Evolutionary conservation across 768 basidiomycete species (phyloP), one percentile per base, ranked within the genome.

Genomic region (Leccinum olivaceopallidum): DNA sequence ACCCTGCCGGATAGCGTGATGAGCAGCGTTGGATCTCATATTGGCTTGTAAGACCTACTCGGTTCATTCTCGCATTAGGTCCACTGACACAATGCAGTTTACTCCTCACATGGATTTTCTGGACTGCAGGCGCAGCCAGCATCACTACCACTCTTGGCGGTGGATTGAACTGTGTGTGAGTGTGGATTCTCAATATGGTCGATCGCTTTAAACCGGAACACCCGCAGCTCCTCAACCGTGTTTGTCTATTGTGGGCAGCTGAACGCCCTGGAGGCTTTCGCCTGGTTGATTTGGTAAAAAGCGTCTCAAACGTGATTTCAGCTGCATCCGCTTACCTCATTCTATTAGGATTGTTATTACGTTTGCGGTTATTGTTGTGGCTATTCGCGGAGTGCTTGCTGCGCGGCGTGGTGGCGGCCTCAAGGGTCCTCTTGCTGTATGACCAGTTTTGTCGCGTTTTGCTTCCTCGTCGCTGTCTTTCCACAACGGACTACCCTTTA

Each of bases 201-300:
- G 44, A 42, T 36, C 18, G 20, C 39, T 44, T 57, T 12, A 44
- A 50, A 55, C 55, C 36, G 53, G 24, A 61, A 12, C 20, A 50
- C 54, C 22, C 14, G 13, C 53, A 77, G 77, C 53, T 81, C 76
- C 16, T 76, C 84, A 64, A 72, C 71, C 13, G 63, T 70, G 13
- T 83, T 84, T 63, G 74, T 78, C 13, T 91, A 91, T 62, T 94
- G 91, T 68, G 83, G 83, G 30, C 91, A 93, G 67, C 76, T 92
- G 36, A 92, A 91, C 57, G 89, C 91, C 5, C 73, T 89, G 2
- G 82, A 87, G 68, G 90, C 76, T 20, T 92, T 92, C 66, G 84
- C 88, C 8, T 93, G 91, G 90, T 67, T 88, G 14, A 81, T 83
- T 64, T 89, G 86, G 89, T 90, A 63, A 62, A 84, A 74, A 20